These are phyloP conservation scores for Intubia oerlemansii DNA, from an alignment of 2,329 filamentous ascomycete species.

Conservation along the genomic window DNA sequence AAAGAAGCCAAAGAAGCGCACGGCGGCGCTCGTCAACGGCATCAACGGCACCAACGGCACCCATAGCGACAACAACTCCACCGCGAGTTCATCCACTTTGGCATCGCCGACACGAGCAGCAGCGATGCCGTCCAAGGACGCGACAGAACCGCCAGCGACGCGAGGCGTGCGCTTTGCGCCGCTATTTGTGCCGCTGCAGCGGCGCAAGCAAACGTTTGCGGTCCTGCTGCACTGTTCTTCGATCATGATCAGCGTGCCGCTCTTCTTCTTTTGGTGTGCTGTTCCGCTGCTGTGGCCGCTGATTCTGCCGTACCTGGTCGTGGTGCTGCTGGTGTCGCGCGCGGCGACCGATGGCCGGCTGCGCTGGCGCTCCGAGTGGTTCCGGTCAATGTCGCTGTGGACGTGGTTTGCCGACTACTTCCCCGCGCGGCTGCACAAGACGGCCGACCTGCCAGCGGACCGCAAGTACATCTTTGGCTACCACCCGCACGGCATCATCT, in stretches of 20 bases:
- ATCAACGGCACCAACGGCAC: background rate
- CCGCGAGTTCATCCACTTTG: no score
- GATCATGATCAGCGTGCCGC: conserved; percentile 47
- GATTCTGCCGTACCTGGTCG: conserved; percentile 55
- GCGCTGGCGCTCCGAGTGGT: conserved; percentile 49
- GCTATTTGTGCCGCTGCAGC: conserved; percentile 46
- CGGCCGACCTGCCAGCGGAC: conserved; percentile 53
- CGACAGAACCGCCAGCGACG: no score
- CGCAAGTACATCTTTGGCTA: conserved; percentile 95
- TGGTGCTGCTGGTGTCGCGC: conserved; percentile 65
- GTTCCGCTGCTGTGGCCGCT: conserved; percentile 84
- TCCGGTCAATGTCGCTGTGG: conserved; percentile 61
- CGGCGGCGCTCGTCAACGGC: background rate
- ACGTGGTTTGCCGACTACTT: conserved; percentile 83
- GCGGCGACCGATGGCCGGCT: conserved; percentile 57
- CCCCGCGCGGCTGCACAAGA: conserved; percentile 72
- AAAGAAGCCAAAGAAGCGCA: no score
- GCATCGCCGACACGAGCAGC: no score
- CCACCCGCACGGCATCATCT: conserved; percentile 89
- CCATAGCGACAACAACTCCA: background rate
- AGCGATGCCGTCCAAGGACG: no score
- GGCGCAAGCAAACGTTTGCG: conserved; percentile 57
- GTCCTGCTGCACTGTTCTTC: conserved; percentile 54
- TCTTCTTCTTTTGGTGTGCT: conserved; percentile 80
- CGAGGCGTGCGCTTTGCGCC: conserved; percentile 74